A percentile compares a stretch with the other conserved stretches of the same genome.
Conservation (phyloP, 768 basidiomycete species). For the Russula lepida region DNA sequence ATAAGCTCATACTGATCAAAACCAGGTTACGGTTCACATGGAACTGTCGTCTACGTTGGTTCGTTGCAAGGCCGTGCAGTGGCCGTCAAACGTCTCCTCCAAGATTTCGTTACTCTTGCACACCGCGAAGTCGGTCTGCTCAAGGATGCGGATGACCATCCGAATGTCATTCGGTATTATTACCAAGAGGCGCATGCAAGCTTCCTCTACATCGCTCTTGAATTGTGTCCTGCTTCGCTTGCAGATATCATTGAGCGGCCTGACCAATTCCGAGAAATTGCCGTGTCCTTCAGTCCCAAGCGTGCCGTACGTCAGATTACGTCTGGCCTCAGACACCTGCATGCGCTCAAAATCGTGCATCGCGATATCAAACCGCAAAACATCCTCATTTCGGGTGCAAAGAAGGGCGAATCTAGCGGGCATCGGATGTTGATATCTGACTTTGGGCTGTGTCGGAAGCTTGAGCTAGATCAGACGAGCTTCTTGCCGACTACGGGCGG, state of each 20-base stretch:
- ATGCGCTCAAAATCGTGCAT: slow-evolving; percentile 93
- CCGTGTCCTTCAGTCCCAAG: slow-evolving; percentile 75
- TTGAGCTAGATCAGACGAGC: slow-evolving; percentile 93
- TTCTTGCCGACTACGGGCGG: slow-evolving; percentile 91
- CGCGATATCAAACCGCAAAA: slow-evolving; percentile 99
- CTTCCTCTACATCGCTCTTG: slow-evolving; percentile 96
- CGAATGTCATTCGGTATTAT: slow-evolving; percentile 97
- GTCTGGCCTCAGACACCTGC: slow-evolving; percentile 80
- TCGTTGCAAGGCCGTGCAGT: slow-evolving; percentile 96
- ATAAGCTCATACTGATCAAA: slow-evolving; percentile 5
- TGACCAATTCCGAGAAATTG: slow-evolving; percentile 68
- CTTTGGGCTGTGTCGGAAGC: slow-evolving; percentile 92
- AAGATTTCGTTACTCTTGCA: slow-evolving; percentile 92
- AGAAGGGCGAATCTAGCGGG: slow-evolving; percentile 40
- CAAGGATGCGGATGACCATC: slow-evolving; percentile 96
- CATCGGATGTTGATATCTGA: slow-evolving; percentile 91
- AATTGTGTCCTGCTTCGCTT: slow-evolving; percentile 85
- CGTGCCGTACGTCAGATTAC: slow-evolving; percentile 82
- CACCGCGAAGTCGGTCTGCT: slow-evolving; percentile 88
- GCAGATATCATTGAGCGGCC: slow-evolving; percentile 82
- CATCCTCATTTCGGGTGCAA: slow-evolving; percentile 75
- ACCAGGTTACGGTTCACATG: slow-evolving; percentile 89
- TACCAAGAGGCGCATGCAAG: slow-evolving; percentile 91
- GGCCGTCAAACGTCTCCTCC: slow-evolving; percentile 93
- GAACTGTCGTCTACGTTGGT: slow-evolving; percentile 91